Base-by-base conservation (phyloP, 2,329 filamentous ascomycete genomes). In the Colletotrichum sp. region DNA sequence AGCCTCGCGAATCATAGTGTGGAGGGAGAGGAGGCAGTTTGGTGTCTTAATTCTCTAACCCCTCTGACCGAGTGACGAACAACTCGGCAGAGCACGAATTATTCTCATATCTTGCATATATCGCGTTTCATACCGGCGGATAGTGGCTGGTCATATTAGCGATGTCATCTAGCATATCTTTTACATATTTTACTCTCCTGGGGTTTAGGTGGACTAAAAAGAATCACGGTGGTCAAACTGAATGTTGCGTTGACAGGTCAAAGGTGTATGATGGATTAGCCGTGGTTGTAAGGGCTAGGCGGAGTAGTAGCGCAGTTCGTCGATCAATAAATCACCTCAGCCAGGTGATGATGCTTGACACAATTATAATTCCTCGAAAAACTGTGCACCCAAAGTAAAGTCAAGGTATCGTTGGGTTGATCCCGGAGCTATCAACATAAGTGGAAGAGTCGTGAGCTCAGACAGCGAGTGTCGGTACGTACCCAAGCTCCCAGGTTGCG, bases 71-170 rank as follows among this genome's bases (percentile, higher is more conserved):
- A 72, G 71, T 32, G 70, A 76, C 30, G 65, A 76, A 24, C 59
- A 64, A 55, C 65, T 72, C 64, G 65, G 57, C 64, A 69, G 74
- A 74, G 70, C 70, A 76, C 64, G 59, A 52, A 65, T 64, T 72
- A 34, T 76, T 74, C 65, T 57, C n/a, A 74, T 73, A 57, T 52
- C 59, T 69, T 68, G 64, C 59, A 74, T 74, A 60, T 65, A 69
- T 69, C 70, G 70, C 65, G 48, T 55, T 65, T 13, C 28, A 59
- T 55, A 36, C 48, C 48, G 70, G 70, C 64, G 30, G 55, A 73
- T 39, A 28, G n/a, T 60, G 43, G 70, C 70, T 43, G 48, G 21
- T 32, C 21, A 48, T 63, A 12, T 61, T 52, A 67, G 70, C 70
- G 70, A 55, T 39, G 63, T 39, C 24, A 72, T 59, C 48, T 61